Percentiles rank a stretch among this genome's conserved stretches.
Evolutionary conservation across 306 rosid species (phyloP).

Genomic region (Lotus japonicus): DNA sequence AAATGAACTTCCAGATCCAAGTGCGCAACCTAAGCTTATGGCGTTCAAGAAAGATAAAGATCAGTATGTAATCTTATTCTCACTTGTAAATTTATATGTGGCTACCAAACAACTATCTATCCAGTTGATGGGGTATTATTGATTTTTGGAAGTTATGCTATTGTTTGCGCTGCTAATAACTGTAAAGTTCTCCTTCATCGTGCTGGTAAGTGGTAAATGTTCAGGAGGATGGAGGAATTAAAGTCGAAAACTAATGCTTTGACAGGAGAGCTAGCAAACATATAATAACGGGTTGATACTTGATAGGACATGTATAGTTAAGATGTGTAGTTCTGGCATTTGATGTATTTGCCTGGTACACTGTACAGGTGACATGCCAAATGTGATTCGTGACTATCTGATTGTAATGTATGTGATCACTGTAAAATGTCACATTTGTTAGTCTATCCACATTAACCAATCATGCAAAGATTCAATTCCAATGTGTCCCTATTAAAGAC

Average conservation of each 20-base stretch:
- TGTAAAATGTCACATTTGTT: not conserved
- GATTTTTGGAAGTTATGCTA: not conserved
- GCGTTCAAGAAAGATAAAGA: slow-evolving; percentile 80
- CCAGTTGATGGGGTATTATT: not conserved
- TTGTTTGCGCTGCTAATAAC: not conserved
- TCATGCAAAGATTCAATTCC: not conserved
- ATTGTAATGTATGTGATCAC: not conserved
- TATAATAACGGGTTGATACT: not conserved
- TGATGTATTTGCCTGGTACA: not conserved
- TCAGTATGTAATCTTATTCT: slow-evolving; percentile 54
- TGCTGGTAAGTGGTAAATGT: not conserved
- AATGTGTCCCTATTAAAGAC: not conserved
- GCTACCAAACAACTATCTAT: not conserved
- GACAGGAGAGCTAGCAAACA: not conserved
- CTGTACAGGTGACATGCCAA: not conserved
- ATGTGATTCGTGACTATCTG: not conserved
- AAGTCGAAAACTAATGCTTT: not conserved
- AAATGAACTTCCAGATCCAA: slow-evolving; percentile 95
- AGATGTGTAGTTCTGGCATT: not conserved
- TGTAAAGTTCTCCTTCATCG: not conserved
- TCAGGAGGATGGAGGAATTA: not conserved
- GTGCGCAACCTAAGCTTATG: slow-evolving; percentile 98
- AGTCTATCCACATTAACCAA: not conserved
- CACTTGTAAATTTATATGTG: not conserved
- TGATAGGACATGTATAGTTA: not conserved